Base-by-base conservation (phyloP, 1,139 yeast genomes). In the Candida sp. region DNA sequence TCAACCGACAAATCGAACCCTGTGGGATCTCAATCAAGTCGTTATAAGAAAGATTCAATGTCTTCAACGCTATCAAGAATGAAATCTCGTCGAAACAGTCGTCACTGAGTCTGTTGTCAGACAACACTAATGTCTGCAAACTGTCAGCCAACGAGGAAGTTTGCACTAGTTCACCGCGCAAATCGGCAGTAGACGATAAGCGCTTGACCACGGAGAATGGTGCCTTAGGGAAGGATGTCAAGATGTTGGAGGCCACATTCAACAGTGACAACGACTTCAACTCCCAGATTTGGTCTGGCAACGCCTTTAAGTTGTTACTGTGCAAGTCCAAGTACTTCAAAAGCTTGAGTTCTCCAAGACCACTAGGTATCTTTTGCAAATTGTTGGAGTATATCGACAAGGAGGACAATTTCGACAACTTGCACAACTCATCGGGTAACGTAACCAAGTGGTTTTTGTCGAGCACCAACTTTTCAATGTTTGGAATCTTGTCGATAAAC, bases 21-120 rank as follows among this genome's bases (percentile, higher is more conserved):
- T 77, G 73, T 0, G 96, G 96, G 33, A 94, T 83, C 61, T 96
- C 98, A 42, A 86, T 72, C 42, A 96, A 68, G 56, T 87, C 94
- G 63, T 94, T 96, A 66, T 93, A 93, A 0, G 97, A 84, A 54
- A 94, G 66, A 61, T 94, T 92, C 58, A 96, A 73, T 1, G 81
- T 70, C 54, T 81, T 83, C 55, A 96, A 71, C 48, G 85, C 83
- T 1, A 75, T 66, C 55, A 90, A 79, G 49, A 80, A 72, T 8
- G 91, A 80, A 38, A 94, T 73, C 4, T 85, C 78, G 47, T 88
- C 88, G 69, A 93, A 88, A 56, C 87, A 84, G 7, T 88, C 89
- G 62, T 92, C 97, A 42, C 80, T 81, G 41, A 96, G 78, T 55
- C 93, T 85, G 67, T 96, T 94, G 64, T 94, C 99, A 9, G 96